Conservation (phyloP, 1,139 yeast species). For the Candida sanyaensis region DNA sequence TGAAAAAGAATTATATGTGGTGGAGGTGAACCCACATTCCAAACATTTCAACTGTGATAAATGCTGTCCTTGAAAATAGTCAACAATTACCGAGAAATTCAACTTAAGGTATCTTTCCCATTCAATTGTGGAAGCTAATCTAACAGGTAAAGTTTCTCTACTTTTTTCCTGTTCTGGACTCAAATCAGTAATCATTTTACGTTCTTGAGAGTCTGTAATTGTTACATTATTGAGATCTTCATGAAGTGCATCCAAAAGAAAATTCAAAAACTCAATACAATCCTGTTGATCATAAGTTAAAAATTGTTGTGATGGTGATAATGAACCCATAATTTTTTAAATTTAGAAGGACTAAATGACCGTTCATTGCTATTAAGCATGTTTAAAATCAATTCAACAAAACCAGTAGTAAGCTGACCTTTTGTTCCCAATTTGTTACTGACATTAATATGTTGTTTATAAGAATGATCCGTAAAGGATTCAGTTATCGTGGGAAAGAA, state of each 20-base stretch:
- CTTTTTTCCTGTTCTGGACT: slow-evolving; percentile 73
- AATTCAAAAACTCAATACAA: slow-evolving; percentile 86
- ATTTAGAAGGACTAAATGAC: slow-evolving; percentile 54
- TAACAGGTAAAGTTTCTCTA: slow-evolving; percentile 73
- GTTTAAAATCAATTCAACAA: slow-evolving; percentile 63
- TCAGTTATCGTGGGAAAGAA: slow-evolving; percentile 34
- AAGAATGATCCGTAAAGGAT: slow-evolving; percentile 38
- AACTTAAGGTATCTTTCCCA: slow-evolving; percentile 91
- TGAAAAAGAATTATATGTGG: slow-evolving; percentile 83
- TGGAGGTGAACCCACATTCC: slow-evolving; percentile 76
- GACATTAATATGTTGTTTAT: slow-evolving; percentile 71
- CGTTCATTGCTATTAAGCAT: slow-evolving; percentile 55
- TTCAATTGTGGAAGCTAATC: slow-evolving; percentile 88
- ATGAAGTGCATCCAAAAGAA: slow-evolving; percentile 81
- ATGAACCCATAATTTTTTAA: slow-evolving; percentile 67
- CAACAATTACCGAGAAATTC: slow-evolving; percentile 83
- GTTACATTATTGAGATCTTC: slow-evolving; percentile 78
- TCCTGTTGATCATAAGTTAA: slow-evolving; percentile 88
- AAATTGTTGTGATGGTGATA: slow-evolving; percentile 64
- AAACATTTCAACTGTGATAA: slow-evolving; percentile 77
- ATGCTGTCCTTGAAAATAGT: slow-evolving; percentile 88
- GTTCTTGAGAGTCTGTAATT: slow-evolving; percentile 30
- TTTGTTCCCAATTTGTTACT: slow-evolving; percentile 79
- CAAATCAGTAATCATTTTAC: slow-evolving; percentile 48
- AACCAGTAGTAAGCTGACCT: slow-evolving; percentile 76